phyloP scores from a whole-genome alignment of 495 filamentous ascomycete genomes.

The Beverwykella pulmonaria region DNA sequence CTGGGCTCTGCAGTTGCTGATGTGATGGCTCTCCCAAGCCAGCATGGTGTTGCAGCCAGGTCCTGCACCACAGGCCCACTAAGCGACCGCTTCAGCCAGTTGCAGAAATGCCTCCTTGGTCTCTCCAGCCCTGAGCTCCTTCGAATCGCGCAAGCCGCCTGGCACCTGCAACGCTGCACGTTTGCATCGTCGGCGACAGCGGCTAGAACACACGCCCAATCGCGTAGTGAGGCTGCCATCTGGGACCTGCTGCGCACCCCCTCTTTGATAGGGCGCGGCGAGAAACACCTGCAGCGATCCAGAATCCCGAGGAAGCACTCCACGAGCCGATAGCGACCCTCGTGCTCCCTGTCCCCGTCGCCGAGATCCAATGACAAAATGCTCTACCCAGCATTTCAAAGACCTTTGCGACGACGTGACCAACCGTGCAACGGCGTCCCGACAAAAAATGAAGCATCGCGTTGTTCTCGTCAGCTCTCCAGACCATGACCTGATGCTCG shows the following conservation, averaged over 20 bases:
- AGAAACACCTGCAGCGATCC: conserved; percentile 17
- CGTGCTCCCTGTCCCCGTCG: background rate
- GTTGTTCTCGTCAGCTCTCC: background rate
- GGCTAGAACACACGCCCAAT: conserved; percentile 38
- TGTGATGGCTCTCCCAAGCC: background rate
- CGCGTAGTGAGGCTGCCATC: conserved; percentile 6
- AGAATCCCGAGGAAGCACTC: conserved; percentile 30
- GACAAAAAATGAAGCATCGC: conserved; percentile 16
- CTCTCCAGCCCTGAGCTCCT: conserved; percentile 25
- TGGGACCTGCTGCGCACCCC: conserved; percentile 26
- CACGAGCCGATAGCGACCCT: conserved; percentile 15
- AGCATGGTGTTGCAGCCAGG: conserved; percentile 16
- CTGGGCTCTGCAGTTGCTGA: conserved; percentile 7
- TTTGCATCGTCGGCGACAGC: conserved; percentile 9
- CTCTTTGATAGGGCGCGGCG: conserved; percentile 26
- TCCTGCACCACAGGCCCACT: background rate
- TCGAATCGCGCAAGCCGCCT: conserved; percentile 37
- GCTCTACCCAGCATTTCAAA: conserved; percentile 8
- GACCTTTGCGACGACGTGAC: conserved; percentile 14
- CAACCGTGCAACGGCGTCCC: background rate
- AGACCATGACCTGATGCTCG: background rate
- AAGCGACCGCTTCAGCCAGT: background rate
- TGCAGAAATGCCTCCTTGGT: conserved; percentile 28
- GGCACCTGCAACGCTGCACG: conserved; percentile 9
- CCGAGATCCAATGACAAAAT: conserved; percentile 20